Evolutionary conservation across 164 flowering plant genomes (phyloP), one percentile per base, ranked within the genome.

Genomic region (Tetrastigma voinierianum): DNA sequence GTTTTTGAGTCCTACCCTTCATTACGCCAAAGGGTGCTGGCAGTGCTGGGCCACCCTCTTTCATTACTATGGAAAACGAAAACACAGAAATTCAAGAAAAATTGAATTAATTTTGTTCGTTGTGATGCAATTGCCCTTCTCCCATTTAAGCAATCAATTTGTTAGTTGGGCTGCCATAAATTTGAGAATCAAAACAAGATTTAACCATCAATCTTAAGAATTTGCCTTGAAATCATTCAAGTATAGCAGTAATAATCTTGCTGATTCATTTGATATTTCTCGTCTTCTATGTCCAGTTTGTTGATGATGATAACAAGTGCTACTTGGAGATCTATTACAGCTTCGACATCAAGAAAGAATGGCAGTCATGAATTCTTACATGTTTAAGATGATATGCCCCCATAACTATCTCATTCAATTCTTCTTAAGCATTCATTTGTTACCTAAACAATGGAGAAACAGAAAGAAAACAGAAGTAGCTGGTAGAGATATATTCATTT

Each of bases 281-380:
- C 23, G 57, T 59, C 51, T 17, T 44, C 4, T 69, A 14, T 49
- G 19, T 74, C 20, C 83, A 86, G 90, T 84, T 86, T 71, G 57
- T 77, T 40, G 90, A 86, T 40, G 90, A 86, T 48, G 90, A 86
- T 71, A 82, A 76, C 66, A 82, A 74, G 65, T 84, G 84, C 83
- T 82, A 84, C 81, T 70, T 86, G 82, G 87, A 82, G 86, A 82
- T 86, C 74, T 82, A 83, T 71, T 86, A 86, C 75, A 78, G 82
- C 6, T 86, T 86, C 47, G 90, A 86, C 21, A 86, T 86, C 69
- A 74, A 79, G 63, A 83, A 66, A 68, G 87, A 82, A 15, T 83
- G 90, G 90, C 68, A 40, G 47, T 49, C 59, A 15, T 32, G 40
- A 32, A 7, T 32, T 43, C 51, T 60, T 58, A 72, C 62, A 69